These are phyloP conservation scores for Lactarius hengduanensis DNA, from an alignment of 768 basidiomycete genomes.

Conservation along the genomic window DNA sequence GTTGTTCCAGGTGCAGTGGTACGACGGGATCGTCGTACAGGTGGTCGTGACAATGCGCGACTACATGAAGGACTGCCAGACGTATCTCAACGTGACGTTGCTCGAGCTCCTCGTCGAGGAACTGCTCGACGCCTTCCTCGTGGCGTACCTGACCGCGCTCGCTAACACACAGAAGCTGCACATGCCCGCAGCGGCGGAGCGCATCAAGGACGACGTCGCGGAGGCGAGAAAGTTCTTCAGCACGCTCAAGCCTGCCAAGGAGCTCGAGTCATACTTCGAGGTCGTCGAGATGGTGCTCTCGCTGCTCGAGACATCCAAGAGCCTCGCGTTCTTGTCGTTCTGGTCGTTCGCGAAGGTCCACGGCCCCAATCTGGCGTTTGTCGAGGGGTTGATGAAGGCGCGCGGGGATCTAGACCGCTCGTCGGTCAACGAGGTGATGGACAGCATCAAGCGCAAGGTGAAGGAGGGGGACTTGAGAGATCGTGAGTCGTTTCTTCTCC, in stretches of 20 bases:
- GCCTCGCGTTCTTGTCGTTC: conserved; percentile 88
- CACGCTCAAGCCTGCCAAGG: conserved; percentile 70
- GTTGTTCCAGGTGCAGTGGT: conserved; percentile 86
- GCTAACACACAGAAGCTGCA: conserved; percentile 80
- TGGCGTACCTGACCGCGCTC: conserved; percentile 85
- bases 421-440: conserved; percentile 87
- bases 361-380: conserved; percentile 89
- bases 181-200: conserved; percentile 82
- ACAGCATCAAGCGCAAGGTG: conserved; percentile 87
- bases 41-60: conserved; percentile 95
- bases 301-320: conserved; percentile 82
- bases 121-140: conserved; percentile 85
- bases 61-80: conserved; percentile 94
- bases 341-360: conserved; percentile 92
- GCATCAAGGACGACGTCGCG: conserved; percentile 78
- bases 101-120: conserved; percentile 93
- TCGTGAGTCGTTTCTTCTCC: conserved; percentile 51
- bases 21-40: conserved; percentile 83
- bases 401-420: conserved; percentile 91
- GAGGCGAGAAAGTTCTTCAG: conserved; percentile 80
- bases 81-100: conserved; percentile 84
- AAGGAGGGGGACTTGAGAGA: conserved; percentile 83
- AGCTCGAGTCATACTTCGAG: conserved; percentile 81
- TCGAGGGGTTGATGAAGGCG: conserved; percentile 86
- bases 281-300: conserved; percentile 81